These are phyloP conservation scores for Hawksworthiomyces lignivorus DNA, from an alignment of 2,329 filamentous ascomycete genomes.

Conservation along the genomic window DNA sequence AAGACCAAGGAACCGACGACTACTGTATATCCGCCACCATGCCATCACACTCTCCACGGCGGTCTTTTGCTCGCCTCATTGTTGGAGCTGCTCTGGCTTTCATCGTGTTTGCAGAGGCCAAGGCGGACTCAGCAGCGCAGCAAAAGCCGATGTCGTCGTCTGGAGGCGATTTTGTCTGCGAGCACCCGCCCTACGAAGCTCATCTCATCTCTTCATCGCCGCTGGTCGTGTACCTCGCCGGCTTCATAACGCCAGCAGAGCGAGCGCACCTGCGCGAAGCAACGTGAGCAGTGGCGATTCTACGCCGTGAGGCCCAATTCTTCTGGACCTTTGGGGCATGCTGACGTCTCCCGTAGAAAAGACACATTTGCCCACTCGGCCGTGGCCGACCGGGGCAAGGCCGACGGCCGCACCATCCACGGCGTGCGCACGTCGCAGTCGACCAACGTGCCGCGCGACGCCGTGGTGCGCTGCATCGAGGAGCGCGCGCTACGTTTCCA, in stretches of 20 bases:
- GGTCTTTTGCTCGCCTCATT: no score
- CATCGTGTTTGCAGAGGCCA: no score
- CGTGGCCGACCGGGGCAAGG: constrained; percentile 20
- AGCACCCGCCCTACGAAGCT: constrained; percentile 28
- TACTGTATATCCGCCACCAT: no score
- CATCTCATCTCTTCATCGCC: constrained; percentile 40
- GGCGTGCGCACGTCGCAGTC: constrained; percentile 38
- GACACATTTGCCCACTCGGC: constrained; percentile 37
- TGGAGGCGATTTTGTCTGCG: constrained; percentile 7
- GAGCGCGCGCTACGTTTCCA: constrained; percentile 38
- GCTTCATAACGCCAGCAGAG: constrained; percentile 37
- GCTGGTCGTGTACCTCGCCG: constrained; percentile 40
- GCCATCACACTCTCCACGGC: no score
- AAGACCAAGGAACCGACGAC: no score
- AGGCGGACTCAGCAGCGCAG: no score
- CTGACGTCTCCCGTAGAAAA: constrained; percentile 24
- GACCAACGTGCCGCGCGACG: constrained; percentile 34
- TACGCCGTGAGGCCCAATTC: no score
- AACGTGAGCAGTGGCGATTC: constrained; percentile 24
- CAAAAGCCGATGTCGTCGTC: no score
- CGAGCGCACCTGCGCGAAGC: constrained; percentile 32
- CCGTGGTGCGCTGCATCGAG: constrained; percentile 38
- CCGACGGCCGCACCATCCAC: constrained; percentile 25
- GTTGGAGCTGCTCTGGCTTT: no score
- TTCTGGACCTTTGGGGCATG: no score